phyloP scores from a whole-genome alignment of 257 asterid genomes.

The Penstemon barbatus region DNA sequence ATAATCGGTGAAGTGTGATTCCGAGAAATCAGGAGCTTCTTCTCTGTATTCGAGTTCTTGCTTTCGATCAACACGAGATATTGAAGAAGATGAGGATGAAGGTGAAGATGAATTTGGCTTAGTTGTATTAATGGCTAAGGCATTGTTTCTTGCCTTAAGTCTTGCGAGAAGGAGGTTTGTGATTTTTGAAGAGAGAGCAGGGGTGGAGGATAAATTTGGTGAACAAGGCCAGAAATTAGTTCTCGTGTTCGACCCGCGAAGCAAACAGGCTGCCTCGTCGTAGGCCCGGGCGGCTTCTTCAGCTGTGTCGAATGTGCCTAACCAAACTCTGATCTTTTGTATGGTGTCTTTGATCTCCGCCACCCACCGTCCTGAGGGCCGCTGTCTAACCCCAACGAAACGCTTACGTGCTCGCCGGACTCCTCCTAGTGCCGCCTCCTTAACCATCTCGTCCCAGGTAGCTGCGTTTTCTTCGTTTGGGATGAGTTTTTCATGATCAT shows the following conservation, averaged over 20 bases:
- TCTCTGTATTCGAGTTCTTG: constrained; percentile 19
- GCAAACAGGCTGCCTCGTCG: constrained; percentile 84
- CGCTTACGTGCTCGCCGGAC: constrained; percentile 51
- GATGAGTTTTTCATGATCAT: constrained; percentile 30
- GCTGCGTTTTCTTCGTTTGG: constrained; percentile 26
- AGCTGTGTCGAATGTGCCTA: constrained; percentile 79
- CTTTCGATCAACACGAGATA: constrained; percentile 19
- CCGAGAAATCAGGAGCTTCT: constrained; percentile 39
- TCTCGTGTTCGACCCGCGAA: constrained; percentile 80
- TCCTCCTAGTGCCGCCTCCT: constrained; percentile 54
- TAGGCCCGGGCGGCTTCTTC: constrained; percentile 83
- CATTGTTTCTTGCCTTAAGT: constrained; percentile 62
- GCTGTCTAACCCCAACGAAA: constrained; percentile 75
- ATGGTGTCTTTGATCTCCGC: constrained; percentile 82
- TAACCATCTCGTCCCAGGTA: constrained; percentile 54
- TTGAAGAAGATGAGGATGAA: constrained; percentile 19
- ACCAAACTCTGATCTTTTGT: constrained; percentile 76
- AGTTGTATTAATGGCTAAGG: constrained; percentile 28
- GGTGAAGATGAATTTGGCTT: constrained; percentile 13
- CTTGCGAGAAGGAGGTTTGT: constrained; percentile 68
- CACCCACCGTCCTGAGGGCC: constrained; percentile 87
- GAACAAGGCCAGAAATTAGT: constrained; percentile 79
- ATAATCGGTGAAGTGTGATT: constrained; percentile 53
- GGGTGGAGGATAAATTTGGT: constrained; percentile 41
- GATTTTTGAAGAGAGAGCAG: constrained; percentile 71